Conservation (phyloP, 257 asterid genomes). For the Penstemon eatonii region DNA sequence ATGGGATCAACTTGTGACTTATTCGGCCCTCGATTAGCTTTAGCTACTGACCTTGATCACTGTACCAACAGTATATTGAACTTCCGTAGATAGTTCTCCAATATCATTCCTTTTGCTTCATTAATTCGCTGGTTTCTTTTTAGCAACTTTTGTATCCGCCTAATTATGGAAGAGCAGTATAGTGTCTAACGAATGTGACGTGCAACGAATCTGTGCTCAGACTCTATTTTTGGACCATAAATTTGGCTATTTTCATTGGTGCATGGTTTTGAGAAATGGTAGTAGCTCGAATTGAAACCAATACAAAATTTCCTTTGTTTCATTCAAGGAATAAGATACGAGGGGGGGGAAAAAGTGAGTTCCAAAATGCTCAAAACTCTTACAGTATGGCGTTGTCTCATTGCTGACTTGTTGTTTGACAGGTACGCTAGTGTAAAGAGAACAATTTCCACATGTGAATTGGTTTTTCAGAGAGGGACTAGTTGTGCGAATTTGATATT, state of each 20-base stretch:
- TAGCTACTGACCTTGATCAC: conserved; percentile 67
- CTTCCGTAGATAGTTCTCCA: conserved; percentile 47
- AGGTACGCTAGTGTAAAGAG: conserved; percentile 1
- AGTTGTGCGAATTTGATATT: conserved; percentile 19
- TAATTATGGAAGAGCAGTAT: too few species aligned
- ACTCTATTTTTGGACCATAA: neutral
- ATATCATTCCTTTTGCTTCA: conserved; percentile 53
- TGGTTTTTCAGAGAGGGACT: neutral
- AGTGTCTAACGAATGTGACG: neutral
- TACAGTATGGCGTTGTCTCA: conserved; percentile 50
- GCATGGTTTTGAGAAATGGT: neutral
- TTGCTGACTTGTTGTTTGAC: conserved; percentile 17
- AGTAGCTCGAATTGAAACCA: neutral
- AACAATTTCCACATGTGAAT: conserved; percentile 2
- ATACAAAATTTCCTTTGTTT: neutral
- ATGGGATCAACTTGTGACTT: conserved; percentile 86
- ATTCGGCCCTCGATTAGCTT: conserved; percentile 36
- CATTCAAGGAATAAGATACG: neutral
- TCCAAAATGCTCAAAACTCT: conserved; percentile 11
- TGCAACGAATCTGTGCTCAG: neutral
- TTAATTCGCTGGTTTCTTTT: conserved; percentile 35
- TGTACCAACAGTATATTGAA: conserved; percentile 70
- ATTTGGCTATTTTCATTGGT: too few species aligned
- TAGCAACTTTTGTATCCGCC: neutral
- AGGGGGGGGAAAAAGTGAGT: neutral